These are phyloP conservation scores for Prunus campanulata DNA, from an alignment of 306 rosid genomes.

Conservation along the genomic window DNA sequence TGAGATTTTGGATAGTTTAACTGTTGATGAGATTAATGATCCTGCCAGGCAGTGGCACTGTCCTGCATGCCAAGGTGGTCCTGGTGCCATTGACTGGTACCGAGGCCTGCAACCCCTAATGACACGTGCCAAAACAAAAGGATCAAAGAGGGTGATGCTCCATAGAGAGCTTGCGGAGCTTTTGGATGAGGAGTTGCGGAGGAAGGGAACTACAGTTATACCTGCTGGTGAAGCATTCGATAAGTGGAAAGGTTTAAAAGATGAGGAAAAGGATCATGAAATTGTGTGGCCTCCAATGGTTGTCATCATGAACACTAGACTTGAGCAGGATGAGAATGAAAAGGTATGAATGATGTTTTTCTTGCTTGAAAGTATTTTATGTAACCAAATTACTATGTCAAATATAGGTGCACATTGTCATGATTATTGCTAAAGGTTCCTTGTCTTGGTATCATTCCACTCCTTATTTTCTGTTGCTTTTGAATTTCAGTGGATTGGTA, in stretches of 20 bases:
- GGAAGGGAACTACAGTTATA: constrained; percentile 62
- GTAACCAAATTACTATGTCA: not conserved
- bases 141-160: constrained; percentile 63
- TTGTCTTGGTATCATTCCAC: constrained; percentile 1
- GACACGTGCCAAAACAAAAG: constrained; percentile 87
- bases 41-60: constrained; percentile 91
- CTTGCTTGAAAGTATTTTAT: not conserved
- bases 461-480: not conserved
- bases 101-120: constrained; percentile 78
- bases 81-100: constrained; percentile 91
- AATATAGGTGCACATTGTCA: constrained; percentile 5
- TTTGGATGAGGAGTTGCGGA: constrained; percentile 73
- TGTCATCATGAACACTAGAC: constrained; percentile 61
- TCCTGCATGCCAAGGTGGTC: constrained; percentile 84
- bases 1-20: constrained; percentile 48
- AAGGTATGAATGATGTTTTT: constrained; percentile 44
- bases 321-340: constrained; percentile 69
- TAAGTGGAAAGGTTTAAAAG: constrained; percentile 73
- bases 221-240: constrained; percentile 77
- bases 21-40: constrained; percentile 47
- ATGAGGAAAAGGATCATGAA: constrained; percentile 65
- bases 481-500: constrained; percentile 36
- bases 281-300: constrained; percentile 96
- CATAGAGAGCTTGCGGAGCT: constrained; percentile 70
- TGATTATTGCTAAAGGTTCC: not conserved